These are phyloP conservation scores for Nitzschia sp. DNA, from an alignment of 108 stramenopile species.

Conservation along the genomic window DNA sequence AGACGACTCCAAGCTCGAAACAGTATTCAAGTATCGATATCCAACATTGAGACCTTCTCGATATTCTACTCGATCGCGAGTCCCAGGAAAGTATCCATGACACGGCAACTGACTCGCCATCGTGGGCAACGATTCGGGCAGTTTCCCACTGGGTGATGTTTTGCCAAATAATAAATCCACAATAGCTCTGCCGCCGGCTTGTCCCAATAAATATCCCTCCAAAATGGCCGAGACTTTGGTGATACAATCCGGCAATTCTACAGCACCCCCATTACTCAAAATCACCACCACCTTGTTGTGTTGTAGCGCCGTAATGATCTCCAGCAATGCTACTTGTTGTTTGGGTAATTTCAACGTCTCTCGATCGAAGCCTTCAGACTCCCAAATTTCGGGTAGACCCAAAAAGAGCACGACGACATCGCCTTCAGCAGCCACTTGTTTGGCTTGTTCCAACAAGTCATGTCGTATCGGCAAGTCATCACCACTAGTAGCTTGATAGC, in stretches of 20 bases:
- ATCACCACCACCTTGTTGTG: conserved; percentile 49
- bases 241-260: conserved; percentile 47
- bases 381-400: conserved; percentile 59
- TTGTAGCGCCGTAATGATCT: conserved; percentile 29
- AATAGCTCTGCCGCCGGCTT: conserved; percentile 61
- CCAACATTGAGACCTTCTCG: conserved; percentile 72
- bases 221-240: conserved; percentile 38
- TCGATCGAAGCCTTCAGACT: conserved; percentile 72
- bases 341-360: conserved; percentile 34
- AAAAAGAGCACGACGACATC: conserved; percentile 51
- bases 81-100: conserved; percentile 41
- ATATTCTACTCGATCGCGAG: conserved; percentile 44
- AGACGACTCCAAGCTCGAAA: background rate
- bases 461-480: conserved; percentile 22
- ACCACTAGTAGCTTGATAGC: conserved; percentile 44
- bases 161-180: conserved; percentile 69
- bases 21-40: conserved; percentile 65
- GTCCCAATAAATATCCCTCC: conserved; percentile 62
- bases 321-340: conserved; percentile 47
- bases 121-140: conserved; percentile 64
- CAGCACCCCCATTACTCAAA: conserved; percentile 49
- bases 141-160: conserved; percentile 52
- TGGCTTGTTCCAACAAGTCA: conserved; percentile 38
- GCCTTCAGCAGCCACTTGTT: conserved; percentile 22
- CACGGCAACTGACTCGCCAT: conserved; percentile 27